Evolutionary conservation across 1,139 yeast species (phyloP).

Genomic region (Hyphopichia wangnamkhiaoensis): DNA sequence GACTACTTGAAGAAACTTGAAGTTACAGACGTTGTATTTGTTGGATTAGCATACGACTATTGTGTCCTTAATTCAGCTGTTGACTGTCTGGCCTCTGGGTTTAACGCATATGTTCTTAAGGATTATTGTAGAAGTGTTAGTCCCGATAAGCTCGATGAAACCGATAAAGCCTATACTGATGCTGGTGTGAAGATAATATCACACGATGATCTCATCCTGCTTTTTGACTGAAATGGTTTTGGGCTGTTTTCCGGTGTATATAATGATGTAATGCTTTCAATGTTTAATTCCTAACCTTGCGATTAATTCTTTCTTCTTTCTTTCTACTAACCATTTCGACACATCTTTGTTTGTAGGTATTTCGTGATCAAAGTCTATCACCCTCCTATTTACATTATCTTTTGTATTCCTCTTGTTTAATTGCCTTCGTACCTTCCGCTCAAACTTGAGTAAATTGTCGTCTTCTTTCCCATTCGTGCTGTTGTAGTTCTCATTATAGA

Average conservation of each 20-base stretch:
- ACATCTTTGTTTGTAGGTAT: slow-evolving; percentile 45
- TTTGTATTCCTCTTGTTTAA: slow-evolving; percentile 8
- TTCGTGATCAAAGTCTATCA: slow-evolving; percentile 18
- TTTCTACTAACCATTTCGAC: slow-evolving; percentile 47
- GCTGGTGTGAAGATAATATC: slow-evolving; percentile 30
- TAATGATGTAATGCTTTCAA: not conserved
- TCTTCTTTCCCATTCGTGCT: slow-evolving; percentile 11
- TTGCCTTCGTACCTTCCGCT: slow-evolving; percentile 17
- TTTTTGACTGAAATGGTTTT: no score
- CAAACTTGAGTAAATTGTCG: slow-evolving; percentile 18
- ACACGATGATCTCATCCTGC: slow-evolving; percentile 1
- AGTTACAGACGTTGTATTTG: slow-evolving; percentile 66
- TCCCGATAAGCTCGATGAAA: slow-evolving; percentile 28
- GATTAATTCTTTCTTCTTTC: slow-evolving; percentile 44
- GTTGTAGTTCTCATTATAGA: slow-evolving; percentile 8
- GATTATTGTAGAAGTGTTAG: slow-evolving; percentile 46
- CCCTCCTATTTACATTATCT: slow-evolving; percentile 10
- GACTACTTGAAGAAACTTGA: slow-evolving; percentile 40
- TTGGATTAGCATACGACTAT: slow-evolving; percentile 83
- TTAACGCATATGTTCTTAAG: slow-evolving; percentile 58
- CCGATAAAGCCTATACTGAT: slow-evolving; percentile 27
- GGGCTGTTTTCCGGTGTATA: not conserved
- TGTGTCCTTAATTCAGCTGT: slow-evolving; percentile 79
- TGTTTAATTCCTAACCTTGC: slow-evolving; percentile 23
- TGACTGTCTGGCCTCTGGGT: slow-evolving; percentile 66